Evolutionary conservation across 768 basidiomycete genomes (phyloP).

Genomic region (Aureoboletus auriporus): DNA sequence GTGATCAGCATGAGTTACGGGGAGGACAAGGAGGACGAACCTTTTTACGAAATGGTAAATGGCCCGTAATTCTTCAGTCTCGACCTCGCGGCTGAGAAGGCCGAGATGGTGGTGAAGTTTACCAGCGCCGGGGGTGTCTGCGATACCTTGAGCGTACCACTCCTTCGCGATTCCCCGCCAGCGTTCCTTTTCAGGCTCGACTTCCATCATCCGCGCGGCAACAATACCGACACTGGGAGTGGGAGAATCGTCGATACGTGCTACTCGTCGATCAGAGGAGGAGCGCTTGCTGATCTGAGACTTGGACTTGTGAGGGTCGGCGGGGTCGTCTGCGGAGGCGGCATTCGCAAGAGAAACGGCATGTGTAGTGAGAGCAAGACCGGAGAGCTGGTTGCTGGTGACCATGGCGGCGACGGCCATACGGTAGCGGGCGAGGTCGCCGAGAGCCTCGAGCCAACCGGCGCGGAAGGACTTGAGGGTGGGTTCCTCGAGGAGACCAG

Average conservation of each 20-base stretch:
- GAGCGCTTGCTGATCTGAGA: constrained; percentile 23
- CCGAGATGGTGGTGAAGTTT: constrained; percentile 94
- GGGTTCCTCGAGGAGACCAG: constrained; percentile 81
- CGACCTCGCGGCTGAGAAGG: constrained; percentile 77
- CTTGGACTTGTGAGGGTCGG: constrained; percentile 34
- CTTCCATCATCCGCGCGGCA: constrained; percentile 75
- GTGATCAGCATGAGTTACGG: constrained; percentile 3
- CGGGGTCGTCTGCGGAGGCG: constrained; percentile 22
- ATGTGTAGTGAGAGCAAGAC: constrained; percentile 48
- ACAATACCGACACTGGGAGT: constrained; percentile 80
- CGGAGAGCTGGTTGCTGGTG: constrained; percentile 42
- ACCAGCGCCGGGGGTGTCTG: constrained; percentile 89
- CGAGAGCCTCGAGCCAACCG: constrained; percentile 95
- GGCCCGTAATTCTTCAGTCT: constrained; percentile 75
- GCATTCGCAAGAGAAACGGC: constrained; percentile 49
- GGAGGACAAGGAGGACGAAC: constrained; percentile 38
- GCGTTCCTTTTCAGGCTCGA: constrained; percentile 88
- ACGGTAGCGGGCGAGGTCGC: constrained; percentile 91
- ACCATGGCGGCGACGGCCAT: constrained; percentile 95
- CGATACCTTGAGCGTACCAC: constrained; percentile 88
- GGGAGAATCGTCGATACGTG: constrained; percentile 60
- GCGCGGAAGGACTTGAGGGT: constrained; percentile 64
- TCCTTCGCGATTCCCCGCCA: constrained; percentile 89
- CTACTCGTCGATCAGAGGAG: constrained; percentile 46
- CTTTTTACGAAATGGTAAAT: constrained; percentile 96